Conservation (phyloP, 192 early-diverging fungal species). For the Coemansia sp. region DNA sequence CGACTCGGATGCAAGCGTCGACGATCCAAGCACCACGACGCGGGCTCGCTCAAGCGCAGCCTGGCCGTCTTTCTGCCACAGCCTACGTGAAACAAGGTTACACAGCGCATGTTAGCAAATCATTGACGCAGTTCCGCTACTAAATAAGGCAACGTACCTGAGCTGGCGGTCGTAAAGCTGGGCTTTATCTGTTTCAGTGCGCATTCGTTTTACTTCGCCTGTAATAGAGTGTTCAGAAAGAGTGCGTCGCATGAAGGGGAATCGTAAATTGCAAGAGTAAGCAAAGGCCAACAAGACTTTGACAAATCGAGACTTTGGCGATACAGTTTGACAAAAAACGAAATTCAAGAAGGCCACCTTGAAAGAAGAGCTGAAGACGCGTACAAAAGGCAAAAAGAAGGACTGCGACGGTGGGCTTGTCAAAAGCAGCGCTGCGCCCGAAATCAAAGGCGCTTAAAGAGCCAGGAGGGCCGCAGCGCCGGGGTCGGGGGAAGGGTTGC, state of each 20-base stretch:
- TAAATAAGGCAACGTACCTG: conserved; percentile 16
- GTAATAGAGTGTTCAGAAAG: conserved; percentile 15
- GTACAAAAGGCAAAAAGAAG: neutral
- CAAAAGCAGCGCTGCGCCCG: neutral
- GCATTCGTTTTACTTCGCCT: conserved; percentile 39
- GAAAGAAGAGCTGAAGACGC: neutral
- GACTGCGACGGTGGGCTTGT: neutral
- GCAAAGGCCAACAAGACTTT: neutral
- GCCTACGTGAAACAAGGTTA: conserved; percentile 53
- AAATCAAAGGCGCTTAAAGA: neutral
- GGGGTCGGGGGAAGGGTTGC: conserved; percentile 2
- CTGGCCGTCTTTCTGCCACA: conserved; percentile 95
- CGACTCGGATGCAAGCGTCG: conserved; percentile 82
- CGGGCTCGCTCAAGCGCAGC: conserved; percentile 77
- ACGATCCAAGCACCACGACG: conserved; percentile 82
- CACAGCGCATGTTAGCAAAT: neutral
- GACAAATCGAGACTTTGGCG: neutral
- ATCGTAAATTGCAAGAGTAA: neutral
- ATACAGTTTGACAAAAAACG: neutral
- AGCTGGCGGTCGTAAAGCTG: conserved; percentile 52
- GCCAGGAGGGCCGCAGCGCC: neutral
- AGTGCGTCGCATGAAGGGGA: conserved; percentile 35
- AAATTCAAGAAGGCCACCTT: neutral
- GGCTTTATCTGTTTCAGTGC: conserved; percentile 36
- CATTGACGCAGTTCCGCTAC: neutral